Percentiles rank a stretch among this genome's conserved stretches.
Conservation (phyloP, 768 basidiomycete species). For the Boletus sp. region DNA sequence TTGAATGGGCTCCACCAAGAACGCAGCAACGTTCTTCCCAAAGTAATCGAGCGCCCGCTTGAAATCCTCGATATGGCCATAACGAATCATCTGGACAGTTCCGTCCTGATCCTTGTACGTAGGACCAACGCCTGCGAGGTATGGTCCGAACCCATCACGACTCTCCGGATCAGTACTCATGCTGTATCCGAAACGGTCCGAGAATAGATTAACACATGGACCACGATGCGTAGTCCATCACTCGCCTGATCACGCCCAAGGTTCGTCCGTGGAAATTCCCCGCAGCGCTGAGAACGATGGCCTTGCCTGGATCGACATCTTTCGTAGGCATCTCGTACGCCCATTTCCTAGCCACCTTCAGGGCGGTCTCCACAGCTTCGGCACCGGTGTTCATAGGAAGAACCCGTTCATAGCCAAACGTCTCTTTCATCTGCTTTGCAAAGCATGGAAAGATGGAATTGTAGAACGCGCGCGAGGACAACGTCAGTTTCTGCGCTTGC, state of each 20-base stretch:
- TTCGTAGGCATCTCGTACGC: slow-evolving; percentile 85
- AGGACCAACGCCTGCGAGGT: slow-evolving; percentile 82
- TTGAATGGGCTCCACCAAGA: slow-evolving; percentile 97
- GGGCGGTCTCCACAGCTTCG: slow-evolving; percentile 95
- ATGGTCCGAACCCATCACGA: slow-evolving; percentile 88
- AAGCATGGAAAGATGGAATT: slow-evolving; percentile 90
- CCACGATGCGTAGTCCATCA: background rate
- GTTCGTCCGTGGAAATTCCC: slow-evolving; percentile 98
- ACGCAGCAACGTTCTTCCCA: slow-evolving; percentile 84
- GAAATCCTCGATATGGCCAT: slow-evolving; percentile 81
- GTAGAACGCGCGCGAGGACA: slow-evolving; percentile 96
- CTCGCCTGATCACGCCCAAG: slow-evolving; percentile 78
- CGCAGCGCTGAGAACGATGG: slow-evolving; percentile 79
- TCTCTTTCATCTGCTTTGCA: slow-evolving; percentile 76
- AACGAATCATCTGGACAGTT: slow-evolving; percentile 62
- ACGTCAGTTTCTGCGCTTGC: slow-evolving; percentile 87
- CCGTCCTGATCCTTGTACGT: slow-evolving; percentile 56
- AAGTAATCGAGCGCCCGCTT: slow-evolving; percentile 75
- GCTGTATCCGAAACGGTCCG: slow-evolving; percentile 37
- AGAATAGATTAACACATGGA: slow-evolving; percentile 8
- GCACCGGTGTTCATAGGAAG: slow-evolving; percentile 99
- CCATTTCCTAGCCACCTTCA: slow-evolving; percentile 98
- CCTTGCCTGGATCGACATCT: slow-evolving; percentile 53
- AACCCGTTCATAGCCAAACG: slow-evolving; percentile 94
- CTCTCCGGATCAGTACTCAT: slow-evolving; percentile 96